Evolutionary conservation across 202 grass and related monocot genomes (phyloP).

Genomic region (Digitaria exilis): DNA sequence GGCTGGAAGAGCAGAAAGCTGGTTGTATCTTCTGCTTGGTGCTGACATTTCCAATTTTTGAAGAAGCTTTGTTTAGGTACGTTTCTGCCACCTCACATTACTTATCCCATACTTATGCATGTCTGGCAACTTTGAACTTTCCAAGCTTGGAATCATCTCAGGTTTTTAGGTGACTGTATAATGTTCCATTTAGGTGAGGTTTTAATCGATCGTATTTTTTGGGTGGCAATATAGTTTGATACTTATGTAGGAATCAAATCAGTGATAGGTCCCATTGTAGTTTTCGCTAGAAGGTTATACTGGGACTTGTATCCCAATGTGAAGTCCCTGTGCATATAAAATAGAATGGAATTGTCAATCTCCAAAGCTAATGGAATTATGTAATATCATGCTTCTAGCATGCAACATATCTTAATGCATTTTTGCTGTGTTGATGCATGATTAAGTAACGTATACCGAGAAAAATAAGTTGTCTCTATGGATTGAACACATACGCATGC

Average conservation of each 20-base stretch:
- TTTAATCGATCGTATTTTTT: neutral
- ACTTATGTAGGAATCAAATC: neutral
- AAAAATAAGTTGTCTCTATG: neutral
- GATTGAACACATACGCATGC: neutral
- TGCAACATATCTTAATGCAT: neutral
- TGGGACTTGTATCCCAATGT: neutral
- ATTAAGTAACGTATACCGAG: neutral
- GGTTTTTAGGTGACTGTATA: neutral
- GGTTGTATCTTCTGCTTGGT: constrained; percentile 80
- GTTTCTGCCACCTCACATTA: constrained; percentile 27
- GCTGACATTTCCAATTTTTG: constrained; percentile 44
- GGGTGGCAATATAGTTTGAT: neutral
- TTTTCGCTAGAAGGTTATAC: constrained; percentile 1
- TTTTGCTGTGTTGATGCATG: neutral
- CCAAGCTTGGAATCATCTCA: neutral
- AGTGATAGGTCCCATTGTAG: neutral
- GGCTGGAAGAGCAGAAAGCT: constrained; percentile 84
- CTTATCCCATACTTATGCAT: constrained; percentile 1
- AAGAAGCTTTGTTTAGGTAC: constrained; percentile 44
- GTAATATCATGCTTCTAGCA: neutral
- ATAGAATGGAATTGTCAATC: constrained; percentile 12
- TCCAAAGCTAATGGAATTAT: constrained; percentile 1
- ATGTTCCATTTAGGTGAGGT: neutral
- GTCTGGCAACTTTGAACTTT: constrained; percentile 3
- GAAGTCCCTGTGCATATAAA: neutral